Evolutionary conservation across 2,329 filamentous ascomycete species (phyloP).

Genomic region (Coleophoma cylindrospora): DNA sequence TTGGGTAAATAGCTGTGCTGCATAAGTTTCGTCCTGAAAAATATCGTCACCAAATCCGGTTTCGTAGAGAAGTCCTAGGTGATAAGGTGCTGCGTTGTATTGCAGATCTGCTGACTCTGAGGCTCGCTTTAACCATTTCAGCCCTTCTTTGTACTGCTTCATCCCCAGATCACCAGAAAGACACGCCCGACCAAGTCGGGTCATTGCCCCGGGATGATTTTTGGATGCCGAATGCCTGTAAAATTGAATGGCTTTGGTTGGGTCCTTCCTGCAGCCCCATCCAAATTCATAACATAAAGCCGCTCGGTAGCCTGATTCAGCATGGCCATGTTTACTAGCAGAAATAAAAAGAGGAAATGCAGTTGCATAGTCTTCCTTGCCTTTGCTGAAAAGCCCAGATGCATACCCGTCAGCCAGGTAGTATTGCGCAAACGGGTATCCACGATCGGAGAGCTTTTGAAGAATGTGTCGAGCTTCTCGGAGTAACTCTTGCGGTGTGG

Average conservation of each 20-base stretch:
- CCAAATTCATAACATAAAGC: slow-evolving; percentile 97
- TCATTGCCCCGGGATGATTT: slow-evolving; percentile 92
- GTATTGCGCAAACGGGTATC: slow-evolving; percentile 96
- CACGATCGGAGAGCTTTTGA: slow-evolving; percentile 77
- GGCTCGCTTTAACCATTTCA: slow-evolving; percentile 95
- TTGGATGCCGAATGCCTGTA: slow-evolving; percentile 87
- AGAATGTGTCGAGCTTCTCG: slow-evolving; percentile 87
- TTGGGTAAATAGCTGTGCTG: slow-evolving; percentile 90
- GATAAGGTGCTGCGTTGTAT: slow-evolving; percentile 90
- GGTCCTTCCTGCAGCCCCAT: slow-evolving; percentile 90
- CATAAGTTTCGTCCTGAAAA: slow-evolving; percentile 85
- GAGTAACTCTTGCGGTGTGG: slow-evolving; percentile 63
- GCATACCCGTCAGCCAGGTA: slow-evolving; percentile 93
- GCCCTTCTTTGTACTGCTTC: slow-evolving; percentile 80
- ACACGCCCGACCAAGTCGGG: slow-evolving; percentile 85
- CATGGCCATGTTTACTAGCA: slow-evolving; percentile 94
- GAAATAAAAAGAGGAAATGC: slow-evolving; percentile 91
- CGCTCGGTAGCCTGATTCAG: slow-evolving; percentile 90
- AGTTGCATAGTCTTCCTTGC: slow-evolving; percentile 84
- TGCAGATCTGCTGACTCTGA: slow-evolving; percentile 84
- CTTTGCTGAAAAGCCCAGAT: slow-evolving; percentile 92
- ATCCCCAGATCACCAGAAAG: slow-evolving; percentile 82
- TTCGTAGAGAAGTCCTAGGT: slow-evolving; percentile 84
- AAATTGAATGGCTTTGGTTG: slow-evolving; percentile 89
- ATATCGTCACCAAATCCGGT: slow-evolving; percentile 92